Percentiles rank a stretch among this genome's conserved stretches.
Conservation (phyloP, 805 yeast genomes). For the Spathaspora sp. region DNA sequence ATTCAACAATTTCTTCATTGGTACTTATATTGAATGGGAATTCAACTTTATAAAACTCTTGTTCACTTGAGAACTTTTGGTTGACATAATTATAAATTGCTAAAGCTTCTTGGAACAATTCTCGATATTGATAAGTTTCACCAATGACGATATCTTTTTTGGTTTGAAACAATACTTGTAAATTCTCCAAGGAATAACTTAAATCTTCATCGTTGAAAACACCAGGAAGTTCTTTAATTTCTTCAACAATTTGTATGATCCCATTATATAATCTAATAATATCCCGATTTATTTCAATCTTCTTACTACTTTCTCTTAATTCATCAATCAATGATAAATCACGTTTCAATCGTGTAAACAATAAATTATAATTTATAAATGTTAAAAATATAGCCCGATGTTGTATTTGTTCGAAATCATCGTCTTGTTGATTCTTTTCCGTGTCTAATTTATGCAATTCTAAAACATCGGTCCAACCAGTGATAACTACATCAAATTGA, state of each 20-base stretch:
- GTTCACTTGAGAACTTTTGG: constrained; percentile 11
- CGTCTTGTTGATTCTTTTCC: constrained; percentile 43
- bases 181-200: constrained; percentile 45
- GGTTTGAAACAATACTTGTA: constrained; percentile 47
- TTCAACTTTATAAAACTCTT: constrained; percentile 25
- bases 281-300: constrained; percentile 36
- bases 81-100: constrained; percentile 30
- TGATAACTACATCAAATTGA: constrained; percentile 53
- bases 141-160: constrained; percentile 44
- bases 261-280: constrained; percentile 46
- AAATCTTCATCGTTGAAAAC: constrained; percentile 81
- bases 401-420: constrained; percentile 58
- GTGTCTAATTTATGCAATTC: constrained; percentile 56
- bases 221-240: constrained; percentile 82
- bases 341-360: constrained; percentile 68
- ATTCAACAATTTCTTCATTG: constrained; percentile 24
- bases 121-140: constrained; percentile 36
- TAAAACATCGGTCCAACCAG: constrained; percentile 68
- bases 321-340: constrained; percentile 51
- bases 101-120: constrained; percentile 45
- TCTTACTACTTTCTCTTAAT: constrained; percentile 17
- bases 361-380: constrained; percentile 64
- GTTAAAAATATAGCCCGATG: constrained; percentile 73
- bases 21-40: constrained; percentile 43
- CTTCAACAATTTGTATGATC: constrained; percentile 50